Conservation (phyloP, 2,329 filamentous ascomycete genomes). For the Pseudogymnoascus sp. region DNA sequence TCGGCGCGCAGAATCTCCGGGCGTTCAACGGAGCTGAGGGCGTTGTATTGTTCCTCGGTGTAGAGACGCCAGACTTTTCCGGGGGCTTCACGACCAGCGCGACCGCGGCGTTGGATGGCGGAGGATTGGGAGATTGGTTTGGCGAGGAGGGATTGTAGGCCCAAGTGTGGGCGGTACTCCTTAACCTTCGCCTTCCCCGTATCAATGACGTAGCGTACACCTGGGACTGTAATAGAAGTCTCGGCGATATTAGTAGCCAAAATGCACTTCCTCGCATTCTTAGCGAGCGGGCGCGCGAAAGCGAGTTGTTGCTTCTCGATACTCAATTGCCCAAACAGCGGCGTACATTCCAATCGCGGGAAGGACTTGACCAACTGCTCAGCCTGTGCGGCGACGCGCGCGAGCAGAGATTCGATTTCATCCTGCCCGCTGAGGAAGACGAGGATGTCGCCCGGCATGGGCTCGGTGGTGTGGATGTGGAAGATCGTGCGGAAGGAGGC, state of each 20-base stretch:
- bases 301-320: constrained; percentile 79
- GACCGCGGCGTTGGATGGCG: constrained; percentile 81
- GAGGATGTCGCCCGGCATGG: constrained; percentile 86
- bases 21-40: constrained; percentile 62
- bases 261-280: constrained; percentile 78
- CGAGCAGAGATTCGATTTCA: constrained; percentile 75
- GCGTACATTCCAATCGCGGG: constrained; percentile 63
- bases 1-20: constrained; percentile 91
- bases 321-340: constrained; percentile 83
- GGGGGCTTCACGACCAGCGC: constrained; percentile 83
- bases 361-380: constrained; percentile 62
- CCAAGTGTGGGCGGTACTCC: constrained; percentile 74
- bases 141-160: constrained; percentile 81
- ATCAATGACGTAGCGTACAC: constrained; percentile 85
- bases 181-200: constrained; percentile 92
- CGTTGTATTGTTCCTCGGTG: constrained; percentile 65
- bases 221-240: constrained; percentile 90
- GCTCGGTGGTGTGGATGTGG: constrained; percentile 77
- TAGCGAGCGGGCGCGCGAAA: constrained; percentile 64
- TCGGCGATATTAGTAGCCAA: constrained; percentile 97
- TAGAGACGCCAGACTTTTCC: constrained; percentile 89
- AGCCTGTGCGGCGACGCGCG: constrained; percentile 72
- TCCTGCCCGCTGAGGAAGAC: constrained; percentile 91
- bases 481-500: constrained; percentile 73
- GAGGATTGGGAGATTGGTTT: constrained; percentile 91